Percentiles rank a stretch among this genome's conserved stretches.
Conservation (phyloP, 176 grass and related monocot genomes). For the Metroxylon sagu region DNA sequence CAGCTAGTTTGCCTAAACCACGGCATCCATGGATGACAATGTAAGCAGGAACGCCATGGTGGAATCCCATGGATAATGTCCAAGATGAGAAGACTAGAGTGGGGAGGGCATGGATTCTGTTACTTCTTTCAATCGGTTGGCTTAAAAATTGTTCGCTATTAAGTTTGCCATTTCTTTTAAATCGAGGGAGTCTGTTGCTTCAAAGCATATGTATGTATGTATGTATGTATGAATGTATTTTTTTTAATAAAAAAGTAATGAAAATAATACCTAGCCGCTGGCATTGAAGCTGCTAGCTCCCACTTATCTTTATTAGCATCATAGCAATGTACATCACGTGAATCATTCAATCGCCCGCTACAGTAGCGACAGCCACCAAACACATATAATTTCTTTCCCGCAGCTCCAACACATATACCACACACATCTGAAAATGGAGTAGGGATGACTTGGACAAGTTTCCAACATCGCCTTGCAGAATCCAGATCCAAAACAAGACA, state of each 20-base stretch:
- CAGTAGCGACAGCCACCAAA: conserved; percentile 84
- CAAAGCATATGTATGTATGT: too few species aligned
- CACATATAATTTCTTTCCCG: conserved; percentile 54
- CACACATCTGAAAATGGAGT: conserved; percentile 36
- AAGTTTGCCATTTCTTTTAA: too few species aligned
- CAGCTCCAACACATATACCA: conserved; percentile 46
- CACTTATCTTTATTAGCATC: conserved; percentile 45
- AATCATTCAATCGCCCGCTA: conserved; percentile 31
- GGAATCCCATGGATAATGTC: too few species aligned
- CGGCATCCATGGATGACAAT: too few species aligned
- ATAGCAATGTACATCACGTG: conserved; percentile 60
- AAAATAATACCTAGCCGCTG: conserved; percentile 50
- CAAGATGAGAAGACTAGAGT: too few species aligned
- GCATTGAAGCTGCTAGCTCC: conserved; percentile 48
- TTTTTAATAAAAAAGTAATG: conserved; percentile 1
- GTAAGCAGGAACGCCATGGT: too few species aligned
- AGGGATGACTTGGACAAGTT: conserved; percentile 42
- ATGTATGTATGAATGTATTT: too few species aligned
- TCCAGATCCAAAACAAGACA: conserved; percentile 58
- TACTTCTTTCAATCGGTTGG: too few species aligned
- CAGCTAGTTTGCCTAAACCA: too few species aligned
- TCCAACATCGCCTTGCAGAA: conserved; percentile 31
- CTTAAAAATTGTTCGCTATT: too few species aligned
- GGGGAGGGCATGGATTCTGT: too few species aligned
- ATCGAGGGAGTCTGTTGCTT: too few species aligned